Base-by-base conservation (phyloP, 176 grass and related monocot species). In the Typha latifolia region DNA sequence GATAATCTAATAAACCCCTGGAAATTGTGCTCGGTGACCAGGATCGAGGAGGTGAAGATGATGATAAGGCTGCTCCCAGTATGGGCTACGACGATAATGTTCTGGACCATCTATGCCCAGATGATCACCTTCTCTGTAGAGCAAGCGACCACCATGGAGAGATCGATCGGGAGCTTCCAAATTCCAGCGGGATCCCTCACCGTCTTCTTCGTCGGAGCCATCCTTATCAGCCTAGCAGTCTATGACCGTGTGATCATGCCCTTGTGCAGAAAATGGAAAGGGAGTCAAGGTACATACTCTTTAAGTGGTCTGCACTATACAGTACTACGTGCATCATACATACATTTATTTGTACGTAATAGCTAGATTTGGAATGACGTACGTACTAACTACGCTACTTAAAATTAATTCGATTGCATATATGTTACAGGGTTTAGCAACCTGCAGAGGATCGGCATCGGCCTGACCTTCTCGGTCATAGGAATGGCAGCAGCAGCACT, bases 81-180 rank as follows among this genome's bases (percentile, higher is more conserved):
- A 70, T 95, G 90, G 90, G 82, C 90, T 15, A 95, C 90, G 51
- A 95, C 90, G 1, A 89, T 95, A 77, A 79, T 95, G 24, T 95
- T 95, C 85, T 95, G 90, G 90, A 95, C 90, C 51, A 79, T 81
- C 50, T 95, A 89, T 24, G 90, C 83, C 12, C 90, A 95, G 65
- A 77, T 95, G 74, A 95, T 95, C 74, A 95, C 90, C 20, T 89
- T 95, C 80, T 95, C 90, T 23, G 90, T 95, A 48, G 85, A 89
- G 70, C 90, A 95, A 84, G 86, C 90, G 4, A 89, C 73, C 32
- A 95, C 90, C 64, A 89, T 95, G 85, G 74, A 95, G 69, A 79
- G 90, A 5, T 79, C 74, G 7, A 65, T 95, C 0, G 82, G 86
- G 8, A 24, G 73, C 7, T 95, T 95, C 68, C 47, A 84, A 27